Evolutionary conservation across 768 basidiomycete species (phyloP), one percentile per base, ranked within the genome.

Genomic region (Leccinum incarnatum): DNA sequence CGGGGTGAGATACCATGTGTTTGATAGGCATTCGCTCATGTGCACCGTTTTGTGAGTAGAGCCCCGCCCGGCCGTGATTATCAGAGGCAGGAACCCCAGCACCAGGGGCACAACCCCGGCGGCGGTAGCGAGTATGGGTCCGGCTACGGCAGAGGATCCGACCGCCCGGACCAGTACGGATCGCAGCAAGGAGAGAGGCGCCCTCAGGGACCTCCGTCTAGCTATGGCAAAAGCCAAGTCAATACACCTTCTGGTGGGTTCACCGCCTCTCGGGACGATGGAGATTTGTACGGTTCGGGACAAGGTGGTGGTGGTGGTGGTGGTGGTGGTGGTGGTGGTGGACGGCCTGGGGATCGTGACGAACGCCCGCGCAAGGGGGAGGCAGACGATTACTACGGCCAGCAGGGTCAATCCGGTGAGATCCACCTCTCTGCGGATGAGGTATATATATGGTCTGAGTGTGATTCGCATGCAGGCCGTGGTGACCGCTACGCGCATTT

Each of bases 161-260:
- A 62, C 4, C 66, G 57, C 47, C 32, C 46, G 42, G 19, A 29
- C 23, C 65, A 64, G 32, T 67, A 69, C 15, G 51, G 51, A 10
- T 7, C 42, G 21, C 50, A 53, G 40, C 54, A 53, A 27, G 34
- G 60, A 17, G 63, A 59, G 12, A 59, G 54, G 32, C 59, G 58
- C 11, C 3, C 50, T 47, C 55, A 57, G 11, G 59, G 52, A 27
- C 46, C 46, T 46, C 30, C 52, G 5, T 1, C 57, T 37, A 60
- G 57, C 9, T 23, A 53, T 40, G 58, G 60, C 9, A 50, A 25
- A 34, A 40, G 36, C 19, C 37, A 55, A 49, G 61, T 56, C 0
- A 60, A 59, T 21, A 19, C 57, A 21, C 68, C 67, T 14, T 21
- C 63, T 19, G 67, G 67, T 3, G 68, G 58, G 19, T 68, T 70